Evolutionary conservation across 2,329 filamentous ascomycete genomes (phyloP).

Genomic region (Penicillium brasilianum): DNA sequence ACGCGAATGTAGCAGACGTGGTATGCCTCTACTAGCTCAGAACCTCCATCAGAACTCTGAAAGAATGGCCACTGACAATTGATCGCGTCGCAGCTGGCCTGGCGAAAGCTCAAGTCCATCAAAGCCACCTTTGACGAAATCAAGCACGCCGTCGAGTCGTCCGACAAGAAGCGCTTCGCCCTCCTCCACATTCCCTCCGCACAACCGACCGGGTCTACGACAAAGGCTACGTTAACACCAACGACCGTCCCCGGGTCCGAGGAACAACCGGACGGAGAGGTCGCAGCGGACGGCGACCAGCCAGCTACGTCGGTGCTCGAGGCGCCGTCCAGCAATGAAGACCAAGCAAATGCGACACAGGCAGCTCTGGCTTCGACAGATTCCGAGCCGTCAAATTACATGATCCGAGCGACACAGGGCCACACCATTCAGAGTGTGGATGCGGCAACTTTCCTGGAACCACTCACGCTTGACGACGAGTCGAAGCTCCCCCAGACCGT

Average conservation of each 20-base stretch:
- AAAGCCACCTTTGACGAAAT: constrained; percentile 79
- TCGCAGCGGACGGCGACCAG: constrained; percentile 13
- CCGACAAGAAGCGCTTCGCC: constrained; percentile 90
- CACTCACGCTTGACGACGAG: constrained; percentile 64
- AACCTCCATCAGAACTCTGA: not conserved
- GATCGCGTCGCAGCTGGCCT: constrained; percentile 54
- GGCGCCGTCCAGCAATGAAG: constrained; percentile 35
- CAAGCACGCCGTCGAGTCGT: constrained; percentile 68
- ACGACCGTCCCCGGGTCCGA: constrained; percentile 30
- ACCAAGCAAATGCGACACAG: constrained; percentile 39
- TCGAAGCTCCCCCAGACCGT: constrained; percentile 65
- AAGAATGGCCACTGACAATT: constrained; percentile 1
- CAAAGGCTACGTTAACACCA: constrained; percentile 23
- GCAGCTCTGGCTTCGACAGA: constrained; percentile 45
- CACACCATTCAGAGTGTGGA: constrained; percentile 79
- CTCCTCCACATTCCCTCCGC: constrained; percentile 63
- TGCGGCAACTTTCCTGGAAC: constrained; percentile 70
- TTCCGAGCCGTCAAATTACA: constrained; percentile 67
- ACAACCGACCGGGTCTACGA: constrained; percentile 26
- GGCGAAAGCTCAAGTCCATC: constrained; percentile 67
- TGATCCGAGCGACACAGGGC: constrained; percentile 95
- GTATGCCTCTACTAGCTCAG: constrained; percentile 43
- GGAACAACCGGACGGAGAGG: constrained; percentile 17
- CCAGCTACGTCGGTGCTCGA: constrained; percentile 24
- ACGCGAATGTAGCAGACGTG: constrained; percentile 64